A percentile compares a stretch with the other conserved stretches of the same genome.
phyloP scores from a whole-genome alignment of 2,329 filamentous ascomycete genomes.

The Claviceps sp. region DNA sequence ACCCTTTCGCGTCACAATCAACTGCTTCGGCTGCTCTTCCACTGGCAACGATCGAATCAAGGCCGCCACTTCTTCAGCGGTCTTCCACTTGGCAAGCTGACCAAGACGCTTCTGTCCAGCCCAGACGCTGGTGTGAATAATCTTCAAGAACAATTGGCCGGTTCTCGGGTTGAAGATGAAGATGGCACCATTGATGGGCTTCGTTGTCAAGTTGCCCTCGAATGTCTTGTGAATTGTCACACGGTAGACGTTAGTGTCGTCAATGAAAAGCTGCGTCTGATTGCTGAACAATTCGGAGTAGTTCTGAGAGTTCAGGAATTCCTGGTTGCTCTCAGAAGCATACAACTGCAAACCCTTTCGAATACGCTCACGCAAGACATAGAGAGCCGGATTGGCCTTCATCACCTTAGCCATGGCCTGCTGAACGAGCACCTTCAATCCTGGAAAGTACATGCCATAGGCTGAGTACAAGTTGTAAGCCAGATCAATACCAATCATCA shows the following conservation, averaged over 20 bases:
- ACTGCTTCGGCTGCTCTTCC: constrained; percentile 96
- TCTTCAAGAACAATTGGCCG: constrained; percentile 95
- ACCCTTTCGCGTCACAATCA: constrained; percentile 96
- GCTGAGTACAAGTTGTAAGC: constrained; percentile 98
- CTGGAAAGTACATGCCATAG: constrained; percentile 97
- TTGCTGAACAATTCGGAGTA: constrained; percentile 99
- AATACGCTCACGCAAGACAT: constrained; percentile 93
- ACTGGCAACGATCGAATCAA: constrained; percentile 90
- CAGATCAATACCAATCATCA: constrained; percentile 96
- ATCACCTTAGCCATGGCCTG: constrained; percentile 99
- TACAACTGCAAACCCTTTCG: constrained; percentile 96
- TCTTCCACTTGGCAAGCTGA: constrained; percentile 98
- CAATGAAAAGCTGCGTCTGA: constrained; percentile 96
- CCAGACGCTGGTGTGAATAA: constrained; percentile 99
- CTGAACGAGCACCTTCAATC: constrained; percentile 86
- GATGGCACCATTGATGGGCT: constrained; percentile 98
- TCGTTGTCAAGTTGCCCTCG: constrained; percentile 96
- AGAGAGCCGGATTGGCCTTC: constrained; percentile 96
- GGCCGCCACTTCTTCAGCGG: constrained; percentile 96
- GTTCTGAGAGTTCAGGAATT: constrained; percentile 98
- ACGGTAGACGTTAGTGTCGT: constrained; percentile 98
- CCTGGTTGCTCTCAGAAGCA: constrained; percentile 95
- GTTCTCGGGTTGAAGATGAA: constrained; percentile 99
- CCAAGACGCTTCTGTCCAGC: constrained; percentile 98
- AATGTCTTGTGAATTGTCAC: constrained; percentile 99